Base-by-base conservation (phyloP, 352 stramenopile genomes). In the Globisporangium canariense region DNA sequence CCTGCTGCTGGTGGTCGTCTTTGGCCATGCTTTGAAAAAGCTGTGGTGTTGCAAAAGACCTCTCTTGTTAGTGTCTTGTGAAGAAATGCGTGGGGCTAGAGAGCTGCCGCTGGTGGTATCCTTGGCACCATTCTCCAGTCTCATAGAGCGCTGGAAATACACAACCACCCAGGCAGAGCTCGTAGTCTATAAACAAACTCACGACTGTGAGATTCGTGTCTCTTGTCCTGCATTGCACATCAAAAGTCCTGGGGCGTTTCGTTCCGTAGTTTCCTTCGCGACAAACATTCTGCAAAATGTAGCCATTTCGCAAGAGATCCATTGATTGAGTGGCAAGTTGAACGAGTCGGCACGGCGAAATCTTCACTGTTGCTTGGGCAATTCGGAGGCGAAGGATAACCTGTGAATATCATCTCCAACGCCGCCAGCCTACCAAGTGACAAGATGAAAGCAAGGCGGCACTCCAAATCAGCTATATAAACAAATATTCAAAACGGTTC, bases 401-500 rank as follows among this genome's bases (percentile, higher is more conserved):
- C 38, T 45, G 41, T 47, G 14, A 5, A 40, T 16, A 11, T 41
- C 36, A 14, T 14, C 36, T 20, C 16, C 2, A 49, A 49, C 10
- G 43, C 43, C 43, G 22, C 43, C 16, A 49, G 18, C 13, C 43
- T 9, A 49, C 43, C 43, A 49, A 22, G 43, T 18, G 25, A 13
- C 11, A 10, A 18, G n/a, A 54, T 3, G 49, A 22, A 38, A 40
- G 38, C 28, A 46, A 46, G 36, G 20, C 25, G 32, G 18, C 56
- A 32, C 41, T 52, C 20, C 18, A 62, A 57, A 57, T 62, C 46
- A 49, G 64, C 76, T 79, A 71, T 73, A 69, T 74, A 77, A 79
- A 77, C 66, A 66, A 70, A 76, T 76, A 77, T 79, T 79, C 67
- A 79, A 75, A 79, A 77, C 72, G 73, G 53, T 74, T 75, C 71